phyloP scores from a whole-genome alignment of 208 protist species.

The Leishmania braziliensis region DNA sequence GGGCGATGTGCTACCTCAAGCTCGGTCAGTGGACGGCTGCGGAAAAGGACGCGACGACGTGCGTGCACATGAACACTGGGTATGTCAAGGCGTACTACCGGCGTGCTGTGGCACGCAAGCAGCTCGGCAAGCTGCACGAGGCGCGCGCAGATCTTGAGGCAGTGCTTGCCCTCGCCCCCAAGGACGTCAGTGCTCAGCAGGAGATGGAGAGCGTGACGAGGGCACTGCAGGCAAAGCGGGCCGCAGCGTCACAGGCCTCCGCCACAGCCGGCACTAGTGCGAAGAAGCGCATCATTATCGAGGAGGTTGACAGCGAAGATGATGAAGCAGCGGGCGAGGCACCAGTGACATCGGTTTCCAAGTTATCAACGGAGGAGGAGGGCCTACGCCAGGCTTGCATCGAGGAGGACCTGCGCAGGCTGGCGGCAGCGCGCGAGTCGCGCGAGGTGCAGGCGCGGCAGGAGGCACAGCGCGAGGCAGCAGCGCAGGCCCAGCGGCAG shows the following conservation, averaged over 20 bases:
- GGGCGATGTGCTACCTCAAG: constrained; percentile 87
- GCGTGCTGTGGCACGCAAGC: constrained; percentile 82
- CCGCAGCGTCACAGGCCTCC: not conserved
- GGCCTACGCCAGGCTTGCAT: constrained; percentile 33
- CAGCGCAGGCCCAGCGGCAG: constrained; percentile 31
- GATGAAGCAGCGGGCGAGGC: constrained; percentile 16
- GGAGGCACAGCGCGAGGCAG: constrained; percentile 38
- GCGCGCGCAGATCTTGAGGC: constrained; percentile 84
- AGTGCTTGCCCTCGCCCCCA: constrained; percentile 78
- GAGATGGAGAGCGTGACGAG: constrained; percentile 79
- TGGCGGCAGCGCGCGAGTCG: constrained; percentile 23
- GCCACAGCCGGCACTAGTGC: constrained; percentile 10
- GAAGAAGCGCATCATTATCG: constrained; percentile 84
- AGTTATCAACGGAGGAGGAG: constrained; percentile 31
- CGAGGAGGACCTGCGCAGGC: constrained; percentile 46
- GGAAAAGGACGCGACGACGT: constrained; percentile 82
- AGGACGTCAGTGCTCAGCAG: constrained; percentile 63
- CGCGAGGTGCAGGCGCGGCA: constrained; percentile 36
- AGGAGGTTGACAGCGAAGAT: constrained; percentile 85
- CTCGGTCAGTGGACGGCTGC: constrained; percentile 68
- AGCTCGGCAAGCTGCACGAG: constrained; percentile 82
- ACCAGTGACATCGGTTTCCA: not conserved
- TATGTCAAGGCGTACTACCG: constrained; percentile 91
- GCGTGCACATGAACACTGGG: constrained; percentile 75
- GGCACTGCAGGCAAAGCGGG: constrained; percentile 64